phyloP scores from a whole-genome alignment of 2,329 filamentous ascomycete species.

The Venturia oleaginea region DNA sequence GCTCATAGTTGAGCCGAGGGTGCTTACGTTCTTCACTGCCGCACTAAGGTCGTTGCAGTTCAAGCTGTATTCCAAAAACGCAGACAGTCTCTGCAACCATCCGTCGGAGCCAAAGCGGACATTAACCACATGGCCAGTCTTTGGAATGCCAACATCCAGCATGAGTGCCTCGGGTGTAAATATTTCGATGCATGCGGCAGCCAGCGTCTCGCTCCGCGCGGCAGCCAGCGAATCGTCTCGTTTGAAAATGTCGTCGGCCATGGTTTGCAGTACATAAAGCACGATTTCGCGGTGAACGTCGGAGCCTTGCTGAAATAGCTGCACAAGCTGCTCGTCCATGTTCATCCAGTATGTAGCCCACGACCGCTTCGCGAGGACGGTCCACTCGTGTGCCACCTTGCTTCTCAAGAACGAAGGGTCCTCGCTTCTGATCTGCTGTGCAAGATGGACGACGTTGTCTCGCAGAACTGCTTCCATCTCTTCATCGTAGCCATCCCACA shows the following conservation, averaged over 20 bases:
- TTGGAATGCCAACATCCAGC: slow-evolving; percentile 64
- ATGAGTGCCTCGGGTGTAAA: slow-evolving; percentile 75
- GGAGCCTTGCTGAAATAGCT: slow-evolving; percentile 59
- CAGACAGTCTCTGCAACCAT: slow-evolving; percentile 72
- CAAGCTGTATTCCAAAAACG: slow-evolving; percentile 65
- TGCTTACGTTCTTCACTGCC: slow-evolving; percentile 65
- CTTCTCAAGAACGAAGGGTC: slow-evolving; percentile 82
- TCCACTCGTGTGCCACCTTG: slow-evolving; percentile 91
- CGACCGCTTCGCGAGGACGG: slow-evolving; percentile 82
- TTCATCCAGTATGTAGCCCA: slow-evolving; percentile 93
- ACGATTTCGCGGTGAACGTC: slow-evolving; percentile 72
- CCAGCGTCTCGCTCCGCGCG: slow-evolving; percentile 72
- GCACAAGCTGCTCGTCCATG: slow-evolving; percentile 78
- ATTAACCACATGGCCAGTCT: slow-evolving; percentile 47
- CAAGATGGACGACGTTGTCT: slow-evolving; percentile 69
- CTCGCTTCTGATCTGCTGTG: slow-evolving; percentile 57
- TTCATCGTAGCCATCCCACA: slow-evolving; percentile 63
- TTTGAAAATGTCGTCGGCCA: slow-evolving; percentile 91
- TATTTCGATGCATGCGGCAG: slow-evolving; percentile 85
- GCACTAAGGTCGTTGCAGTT: slow-evolving; percentile 44
- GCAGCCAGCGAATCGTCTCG: slow-evolving; percentile 81
- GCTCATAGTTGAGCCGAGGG: slow-evolving; percentile 68
- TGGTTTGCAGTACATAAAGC: slow-evolving; percentile 75
- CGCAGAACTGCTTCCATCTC: slow-evolving; percentile 62
- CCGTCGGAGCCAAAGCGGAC: slow-evolving; percentile 74